Evolutionary conservation across 805 yeast species (phyloP).

Genomic region (Lipomyces sp.): DNA sequence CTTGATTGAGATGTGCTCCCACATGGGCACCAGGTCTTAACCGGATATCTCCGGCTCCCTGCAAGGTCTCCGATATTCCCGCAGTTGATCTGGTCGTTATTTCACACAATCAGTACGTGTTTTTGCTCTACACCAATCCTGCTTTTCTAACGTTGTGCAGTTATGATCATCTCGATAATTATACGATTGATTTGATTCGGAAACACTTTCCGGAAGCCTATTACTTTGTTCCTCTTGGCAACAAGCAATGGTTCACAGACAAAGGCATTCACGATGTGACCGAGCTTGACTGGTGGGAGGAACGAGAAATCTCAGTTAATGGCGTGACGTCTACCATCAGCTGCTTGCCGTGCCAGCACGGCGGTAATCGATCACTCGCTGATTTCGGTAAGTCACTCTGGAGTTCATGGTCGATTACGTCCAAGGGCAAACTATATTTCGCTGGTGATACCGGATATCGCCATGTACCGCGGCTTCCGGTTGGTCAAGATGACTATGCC

Average conservation of each 20-base stretch:
- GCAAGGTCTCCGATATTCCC: constrained; percentile 66
- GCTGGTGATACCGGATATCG: constrained; percentile 76
- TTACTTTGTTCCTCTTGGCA: constrained; percentile 74
- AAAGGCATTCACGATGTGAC: constrained; percentile 63
- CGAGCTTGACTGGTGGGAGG: constrained; percentile 95
- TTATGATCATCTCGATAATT: constrained; percentile 32
- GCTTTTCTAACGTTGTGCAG: not conserved
- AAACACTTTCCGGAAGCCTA: constrained; percentile 18
- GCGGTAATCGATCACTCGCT: constrained; percentile 15
- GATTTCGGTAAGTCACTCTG: constrained; percentile 31
- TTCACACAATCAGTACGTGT: constrained; percentile 74
- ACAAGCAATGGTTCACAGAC: constrained; percentile 60
- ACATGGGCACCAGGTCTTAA: constrained; percentile 63
- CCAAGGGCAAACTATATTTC: constrained; percentile 21
- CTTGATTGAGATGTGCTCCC: constrained; percentile 19
- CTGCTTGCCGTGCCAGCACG: constrained; percentile 30
- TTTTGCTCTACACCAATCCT: constrained; percentile 4
- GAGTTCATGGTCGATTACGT: constrained; percentile 25
- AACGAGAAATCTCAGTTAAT: constrained; percentile 37
- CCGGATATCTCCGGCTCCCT: constrained; percentile 77
- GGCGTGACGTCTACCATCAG: constrained; percentile 20
- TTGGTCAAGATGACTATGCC: constrained; percentile 26
- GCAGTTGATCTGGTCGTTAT: constrained; percentile 74
- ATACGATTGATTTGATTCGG: constrained; percentile 16
- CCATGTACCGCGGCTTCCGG: constrained; percentile 21